These are phyloP conservation scores for Artomyces pyxidatus DNA, from an alignment of 768 basidiomycete species.

Conservation along the genomic window DNA sequence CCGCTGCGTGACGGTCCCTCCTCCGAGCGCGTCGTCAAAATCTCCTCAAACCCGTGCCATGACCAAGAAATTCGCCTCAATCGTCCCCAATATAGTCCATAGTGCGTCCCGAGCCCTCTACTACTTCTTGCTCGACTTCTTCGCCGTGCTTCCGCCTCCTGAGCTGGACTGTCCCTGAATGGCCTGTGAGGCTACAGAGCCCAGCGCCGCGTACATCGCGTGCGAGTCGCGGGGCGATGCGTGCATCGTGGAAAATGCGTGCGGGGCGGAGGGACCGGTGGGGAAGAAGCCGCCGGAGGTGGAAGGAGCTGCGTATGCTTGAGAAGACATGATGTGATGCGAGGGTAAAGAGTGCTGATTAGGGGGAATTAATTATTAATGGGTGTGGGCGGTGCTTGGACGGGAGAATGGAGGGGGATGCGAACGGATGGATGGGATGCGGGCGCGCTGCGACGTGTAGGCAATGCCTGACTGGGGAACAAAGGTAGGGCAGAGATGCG, in stretches of 20 bases:
- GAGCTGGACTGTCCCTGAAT: neutral
- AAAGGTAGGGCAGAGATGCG: neutral
- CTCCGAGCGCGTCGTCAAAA: neutral
- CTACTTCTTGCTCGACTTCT: slow-evolving; percentile 12
- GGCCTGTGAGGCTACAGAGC: slow-evolving; percentile 1
- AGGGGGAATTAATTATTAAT: neutral
- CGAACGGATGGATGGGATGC: neutral
- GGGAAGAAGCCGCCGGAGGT: slow-evolving; percentile 28
- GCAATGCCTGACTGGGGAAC: slow-evolving; percentile 15
- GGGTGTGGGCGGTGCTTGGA: neutral
- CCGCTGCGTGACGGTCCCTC: neutral
- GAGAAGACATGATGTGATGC: slow-evolving; percentile 20
- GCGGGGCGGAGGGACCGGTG: slow-evolving; percentile 24
- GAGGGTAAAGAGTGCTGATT: neutral
- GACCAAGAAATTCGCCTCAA: neutral
- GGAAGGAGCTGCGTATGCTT: slow-evolving; percentile 19
- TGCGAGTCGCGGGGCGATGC: slow-evolving; percentile 26
- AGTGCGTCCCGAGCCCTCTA: neutral
- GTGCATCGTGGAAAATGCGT: slow-evolving; percentile 29
- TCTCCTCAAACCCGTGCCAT: neutral
- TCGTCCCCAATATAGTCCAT: neutral
- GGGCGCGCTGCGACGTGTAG: slow-evolving; percentile 4
- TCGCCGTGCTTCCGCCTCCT: slow-evolving; percentile 5
- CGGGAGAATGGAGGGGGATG: neutral
- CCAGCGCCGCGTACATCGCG: slow-evolving; percentile 24